phyloP scores from a whole-genome alignment of 2,329 filamentous ascomycete genomes.

The Epichloe hybrida region DNA sequence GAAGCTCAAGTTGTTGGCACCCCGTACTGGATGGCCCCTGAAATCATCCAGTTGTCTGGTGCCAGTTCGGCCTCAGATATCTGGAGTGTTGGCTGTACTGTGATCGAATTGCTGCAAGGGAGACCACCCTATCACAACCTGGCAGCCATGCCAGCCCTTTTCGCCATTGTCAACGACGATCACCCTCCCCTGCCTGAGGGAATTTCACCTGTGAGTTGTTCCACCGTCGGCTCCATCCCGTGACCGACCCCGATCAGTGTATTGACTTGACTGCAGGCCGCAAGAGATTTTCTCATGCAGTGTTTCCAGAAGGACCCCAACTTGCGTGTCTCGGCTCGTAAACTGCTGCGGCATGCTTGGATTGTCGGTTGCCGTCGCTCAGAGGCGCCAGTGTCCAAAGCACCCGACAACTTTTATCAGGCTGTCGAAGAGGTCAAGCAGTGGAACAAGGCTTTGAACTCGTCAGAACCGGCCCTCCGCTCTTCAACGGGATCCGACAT shows the following conservation, averaged over 20 bases:
- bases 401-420: constrained; percentile 82
- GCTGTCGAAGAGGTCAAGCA: constrained; percentile 95
- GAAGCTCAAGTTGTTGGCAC: constrained; percentile 96
- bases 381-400: constrained; percentile 69
- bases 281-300: constrained; percentile 95
- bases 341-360: constrained; percentile 88
- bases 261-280: constrained; percentile 42
- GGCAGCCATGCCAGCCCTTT: constrained; percentile 92
- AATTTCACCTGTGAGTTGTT: constrained; percentile 59
- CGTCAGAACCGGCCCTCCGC: constrained; percentile 56
- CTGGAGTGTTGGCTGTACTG: constrained; percentile 95
- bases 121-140: constrained; percentile 93
- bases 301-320: constrained; percentile 99
- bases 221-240: neutral
- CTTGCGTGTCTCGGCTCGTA: constrained; percentile 83
- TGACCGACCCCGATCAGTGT: neutral
- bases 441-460: constrained; percentile 92
- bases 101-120: constrained; percentile 90
- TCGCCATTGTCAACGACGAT: constrained; percentile 97
- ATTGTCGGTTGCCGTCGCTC: constrained; percentile 79
- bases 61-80: constrained; percentile 98
- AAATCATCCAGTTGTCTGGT: constrained; percentile 96
- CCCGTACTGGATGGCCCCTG: constrained; percentile 98
- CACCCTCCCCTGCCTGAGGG: constrained; percentile 92
- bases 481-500: constrained; percentile 43